Percentiles rank a stretch among this genome's conserved stretches.
These are phyloP conservation scores for Sclerotinia trifoliorum DNA, from an alignment of 2,329 filamentous ascomycete genomes.

Conservation along the genomic window DNA sequence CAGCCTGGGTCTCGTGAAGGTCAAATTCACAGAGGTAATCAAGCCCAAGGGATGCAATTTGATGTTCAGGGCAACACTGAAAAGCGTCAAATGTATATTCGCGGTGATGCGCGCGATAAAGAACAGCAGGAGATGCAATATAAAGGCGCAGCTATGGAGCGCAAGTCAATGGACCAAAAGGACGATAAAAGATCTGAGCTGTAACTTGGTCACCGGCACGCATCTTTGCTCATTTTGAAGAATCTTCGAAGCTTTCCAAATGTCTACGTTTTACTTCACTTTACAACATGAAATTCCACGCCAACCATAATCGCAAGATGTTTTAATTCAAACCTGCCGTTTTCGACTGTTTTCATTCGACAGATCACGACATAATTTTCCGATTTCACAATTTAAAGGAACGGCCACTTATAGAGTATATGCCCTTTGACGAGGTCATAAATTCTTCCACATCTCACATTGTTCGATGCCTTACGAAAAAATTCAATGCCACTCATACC, in stretches of 20 bases:
- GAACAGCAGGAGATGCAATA: constrained; percentile 16
- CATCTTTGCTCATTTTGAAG: not conserved
- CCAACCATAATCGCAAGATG: not conserved
- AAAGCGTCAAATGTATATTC: constrained; percentile 8
- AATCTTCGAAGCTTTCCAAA: not conserved
- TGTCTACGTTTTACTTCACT: not conserved
- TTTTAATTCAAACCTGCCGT: not conserved
- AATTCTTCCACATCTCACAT: not conserved
- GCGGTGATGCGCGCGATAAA: constrained; percentile 2
- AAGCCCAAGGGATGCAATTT: constrained; percentile 2
- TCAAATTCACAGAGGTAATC: not conserved
- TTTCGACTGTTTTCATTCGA: not conserved
- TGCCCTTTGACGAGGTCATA: constrained; percentile 11
- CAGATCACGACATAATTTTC: not conserved
- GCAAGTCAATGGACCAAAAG: not conserved
- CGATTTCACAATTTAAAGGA: not conserved
- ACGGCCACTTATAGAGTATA: constrained; percentile 12
- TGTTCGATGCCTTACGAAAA: not conserved
- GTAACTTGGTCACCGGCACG: not conserved
- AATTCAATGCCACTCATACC: not conserved
- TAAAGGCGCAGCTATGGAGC: constrained; percentile 7
- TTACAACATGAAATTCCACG: not conserved
- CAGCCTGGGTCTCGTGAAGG: constrained; percentile 3
- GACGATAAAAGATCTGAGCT: not conserved
- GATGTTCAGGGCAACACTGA: not conserved